A percentile compares a stretch with the other conserved stretches of the same genome.
Conservation (phyloP, 805 yeast genomes). For the Teunomyces funiuensis region DNA sequence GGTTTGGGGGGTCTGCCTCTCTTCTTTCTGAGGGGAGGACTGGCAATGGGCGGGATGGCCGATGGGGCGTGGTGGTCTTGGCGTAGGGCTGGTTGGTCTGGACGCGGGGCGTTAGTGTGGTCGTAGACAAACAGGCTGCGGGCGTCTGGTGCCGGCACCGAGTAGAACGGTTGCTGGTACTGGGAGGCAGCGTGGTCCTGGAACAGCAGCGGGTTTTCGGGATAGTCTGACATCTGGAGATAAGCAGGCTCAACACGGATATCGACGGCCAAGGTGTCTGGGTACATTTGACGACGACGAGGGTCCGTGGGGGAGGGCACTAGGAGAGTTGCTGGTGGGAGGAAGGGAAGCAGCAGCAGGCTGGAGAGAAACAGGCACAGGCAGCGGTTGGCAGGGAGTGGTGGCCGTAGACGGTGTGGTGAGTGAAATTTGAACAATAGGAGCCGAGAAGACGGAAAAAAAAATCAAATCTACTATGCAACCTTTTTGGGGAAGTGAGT, state of each 20-base stretch:
- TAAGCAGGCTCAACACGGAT: slow-evolving; percentile 1
- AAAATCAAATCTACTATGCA: too few species aligned
- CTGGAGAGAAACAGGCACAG: not conserved
- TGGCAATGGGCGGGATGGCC: not conserved
- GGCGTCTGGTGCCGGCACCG: not conserved
- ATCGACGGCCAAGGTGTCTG: slow-evolving; percentile 4
- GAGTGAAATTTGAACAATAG: not conserved
- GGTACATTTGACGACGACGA: not conserved
- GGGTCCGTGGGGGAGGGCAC: not conserved
- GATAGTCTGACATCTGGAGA: slow-evolving; percentile 5
- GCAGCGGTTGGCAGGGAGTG: too few species aligned
- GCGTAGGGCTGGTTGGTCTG: not conserved
- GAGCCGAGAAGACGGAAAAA: not conserved
- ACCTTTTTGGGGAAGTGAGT: too few species aligned
- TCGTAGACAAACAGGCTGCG: not conserved
- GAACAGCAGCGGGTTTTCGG: not conserved
- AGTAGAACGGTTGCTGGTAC: not conserved
- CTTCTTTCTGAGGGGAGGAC: slow-evolving; percentile 34
- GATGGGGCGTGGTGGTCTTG: not conserved
- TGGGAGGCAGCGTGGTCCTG: not conserved
- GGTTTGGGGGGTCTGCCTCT: slow-evolving; percentile 50
- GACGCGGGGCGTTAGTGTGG: not conserved
- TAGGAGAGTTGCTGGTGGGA: too few species aligned
- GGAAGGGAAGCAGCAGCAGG: not conserved
- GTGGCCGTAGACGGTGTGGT: not conserved